Base-by-base conservation (phyloP, 371 early-diverging fungal species). In the Mucor ambiguus region DNA sequence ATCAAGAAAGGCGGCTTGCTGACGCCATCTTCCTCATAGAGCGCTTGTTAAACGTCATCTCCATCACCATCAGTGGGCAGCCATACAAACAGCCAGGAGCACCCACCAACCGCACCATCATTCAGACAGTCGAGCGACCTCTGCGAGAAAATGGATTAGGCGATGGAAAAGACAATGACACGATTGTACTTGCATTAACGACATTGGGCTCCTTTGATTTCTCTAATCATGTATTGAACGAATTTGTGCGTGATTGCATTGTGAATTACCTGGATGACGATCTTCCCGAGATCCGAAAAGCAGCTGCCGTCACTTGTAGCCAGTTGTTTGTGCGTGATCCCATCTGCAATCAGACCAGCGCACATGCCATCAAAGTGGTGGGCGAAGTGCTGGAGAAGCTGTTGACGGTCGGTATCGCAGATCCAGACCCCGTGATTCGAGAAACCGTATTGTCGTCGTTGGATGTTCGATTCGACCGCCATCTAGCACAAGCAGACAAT, bases 201-300 rank as follows among this genome's bases (percentile, higher is more conserved):
- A 95, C 95, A 0, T 81, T 98, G 9, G 94, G 94, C 10, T 87
- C 85, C 0, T 97, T 98, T 76, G 90, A 95, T 69, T 97, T 97
- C 76, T 84, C 80, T 2, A 85, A 72, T 29, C 92, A 95, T 58
- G 89, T 92, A 38, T 78, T 98, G 37, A 91, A 93, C 69, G 97
- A 97, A 75, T 92, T 98, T 78, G 91, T 97, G 33, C 88, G 93
- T 43, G 94, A 94, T 64, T 91, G 91, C 63, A 90, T 96, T 9
- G 86, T 93, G 16, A 81, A 87, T 20, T 98, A 96, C 66, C 77
- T 98, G 48, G 93, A 93, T 38, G 93, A 94, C 67, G 95, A 95
- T 70, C 87, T 87, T 41, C 74, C 90, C 2, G 92, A 90, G 33
- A 90, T 98, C 22, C 85, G 98, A 56, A 90, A 89, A 64, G 90